Evolutionary conservation across 2,329 filamentous ascomycete species (phyloP).

Genomic region (Colletotrichum aenigma): DNA sequence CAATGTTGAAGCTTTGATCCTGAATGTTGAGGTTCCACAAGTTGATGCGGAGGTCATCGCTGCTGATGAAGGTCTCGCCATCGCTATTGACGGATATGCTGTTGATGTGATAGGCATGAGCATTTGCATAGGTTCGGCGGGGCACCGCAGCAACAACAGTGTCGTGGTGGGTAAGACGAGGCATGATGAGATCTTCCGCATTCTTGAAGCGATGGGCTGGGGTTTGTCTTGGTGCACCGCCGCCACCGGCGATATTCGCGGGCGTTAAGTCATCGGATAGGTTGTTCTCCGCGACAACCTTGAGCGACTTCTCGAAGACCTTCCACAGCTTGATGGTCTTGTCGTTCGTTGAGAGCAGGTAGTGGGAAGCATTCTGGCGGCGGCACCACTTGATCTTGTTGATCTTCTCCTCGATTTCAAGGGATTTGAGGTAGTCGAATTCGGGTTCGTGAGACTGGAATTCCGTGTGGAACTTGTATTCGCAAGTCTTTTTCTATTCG

Average conservation of each 20-base stretch:
- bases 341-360: slow-evolving; percentile 97
- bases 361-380: slow-evolving; percentile 97
- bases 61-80: slow-evolving; percentile 98
- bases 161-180: slow-evolving; percentile 95
- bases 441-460: slow-evolving; percentile 99
- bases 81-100: slow-evolving; percentile 99
- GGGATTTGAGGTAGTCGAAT: slow-evolving; percentile 98
- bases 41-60: slow-evolving; percentile 96
- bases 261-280: slow-evolving; percentile 93
- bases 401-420: slow-evolving; percentile 99
- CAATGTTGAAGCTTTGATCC: slow-evolving; percentile 99
- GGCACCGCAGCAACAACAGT: slow-evolving; percentile 97
- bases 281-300: slow-evolving; percentile 99
- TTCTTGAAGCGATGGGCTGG: slow-evolving; percentile 78
- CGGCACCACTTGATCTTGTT: slow-evolving; percentile 99
- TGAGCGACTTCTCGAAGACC: slow-evolving; percentile 98
- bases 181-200: slow-evolving; percentile 85
- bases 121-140: slow-evolving; percentile 95
- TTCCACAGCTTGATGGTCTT: slow-evolving; percentile 99
- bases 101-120: slow-evolving; percentile 99
- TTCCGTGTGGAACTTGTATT: slow-evolving; percentile 99
- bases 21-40: slow-evolving; percentile 99
- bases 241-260: slow-evolving; percentile 72
- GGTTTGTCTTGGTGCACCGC: slow-evolving; percentile 75
- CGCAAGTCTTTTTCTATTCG: slow-evolving; percentile 96